These are phyloP conservation scores for Penicillium sp. DNA, from an alignment of 2,329 filamentous ascomycete genomes.

Conservation along the genomic window DNA sequence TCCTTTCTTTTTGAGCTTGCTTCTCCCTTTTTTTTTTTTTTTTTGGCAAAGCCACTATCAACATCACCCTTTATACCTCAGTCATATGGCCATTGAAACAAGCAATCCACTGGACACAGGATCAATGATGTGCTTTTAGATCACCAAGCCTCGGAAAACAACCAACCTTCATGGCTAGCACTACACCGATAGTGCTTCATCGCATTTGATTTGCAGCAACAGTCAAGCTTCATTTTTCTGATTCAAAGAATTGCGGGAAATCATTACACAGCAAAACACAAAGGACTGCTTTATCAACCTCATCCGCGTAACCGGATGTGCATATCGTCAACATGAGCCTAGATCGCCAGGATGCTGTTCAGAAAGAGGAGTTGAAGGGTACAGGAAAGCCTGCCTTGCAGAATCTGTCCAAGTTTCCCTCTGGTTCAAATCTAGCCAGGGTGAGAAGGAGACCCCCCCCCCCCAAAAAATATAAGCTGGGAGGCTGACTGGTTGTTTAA, in stretches of 20 bases:
- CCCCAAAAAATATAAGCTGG: neutral
- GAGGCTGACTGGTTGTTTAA: constrained; percentile 1
- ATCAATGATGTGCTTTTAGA: constrained; percentile 24
- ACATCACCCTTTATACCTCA: neutral
- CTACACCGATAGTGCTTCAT: constrained; percentile 3
- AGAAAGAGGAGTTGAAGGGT: constrained; percentile 21
- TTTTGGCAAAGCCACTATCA: neutral
- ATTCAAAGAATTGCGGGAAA: neutral
- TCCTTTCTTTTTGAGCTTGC: neutral
- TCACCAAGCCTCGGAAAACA: constrained; percentile 5
- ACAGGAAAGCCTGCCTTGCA: constrained; percentile 21
- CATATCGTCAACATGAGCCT: constrained; percentile 35
- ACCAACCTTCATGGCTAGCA: constrained; percentile 26
- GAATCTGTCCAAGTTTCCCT: constrained; percentile 24
- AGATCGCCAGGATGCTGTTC: constrained; percentile 32
- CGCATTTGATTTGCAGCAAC: neutral
- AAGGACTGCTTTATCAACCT: neutral
- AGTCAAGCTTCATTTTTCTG: neutral
- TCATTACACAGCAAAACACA: neutral
- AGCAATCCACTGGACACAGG: neutral
- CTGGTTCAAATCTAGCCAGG: constrained; percentile 5
- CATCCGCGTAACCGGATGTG: constrained; percentile 4
- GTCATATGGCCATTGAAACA: neutral
- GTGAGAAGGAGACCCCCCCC: neutral
- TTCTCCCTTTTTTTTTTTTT: neutral